phyloP scores from a whole-genome alignment of 2,329 filamentous ascomycete genomes.

The Colletotrichum gloeosporioides region DNA sequence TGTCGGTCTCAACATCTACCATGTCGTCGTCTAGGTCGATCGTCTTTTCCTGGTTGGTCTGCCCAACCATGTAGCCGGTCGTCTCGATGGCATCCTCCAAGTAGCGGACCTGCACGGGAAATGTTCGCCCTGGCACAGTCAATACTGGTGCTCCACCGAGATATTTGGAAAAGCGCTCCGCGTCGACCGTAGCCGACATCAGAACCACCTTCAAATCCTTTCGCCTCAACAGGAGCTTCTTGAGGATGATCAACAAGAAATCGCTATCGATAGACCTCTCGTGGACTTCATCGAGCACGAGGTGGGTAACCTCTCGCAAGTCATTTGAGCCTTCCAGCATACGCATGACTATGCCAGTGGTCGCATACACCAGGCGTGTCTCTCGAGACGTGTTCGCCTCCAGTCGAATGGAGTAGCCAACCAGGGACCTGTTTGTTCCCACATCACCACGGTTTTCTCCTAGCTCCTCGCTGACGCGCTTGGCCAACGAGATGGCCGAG shows the following conservation, averaged over 20 bases:
- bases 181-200: slow-evolving; percentile 98
- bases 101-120: slow-evolving; percentile 86
- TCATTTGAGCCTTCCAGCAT: slow-evolving; percentile 93
- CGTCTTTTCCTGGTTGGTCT: slow-evolving; percentile 53
- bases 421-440: slow-evolving; percentile 81
- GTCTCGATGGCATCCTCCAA: slow-evolving; percentile 92
- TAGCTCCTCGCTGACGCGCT: slow-evolving; percentile 92
- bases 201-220: slow-evolving; percentile 90
- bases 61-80: slow-evolving; percentile 71
- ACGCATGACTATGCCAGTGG: slow-evolving; percentile 90
- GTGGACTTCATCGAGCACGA: slow-evolving; percentile 97
- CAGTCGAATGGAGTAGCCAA: slow-evolving; percentile 93
- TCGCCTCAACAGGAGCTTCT: slow-evolving; percentile 77
- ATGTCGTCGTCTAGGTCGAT: slow-evolving; percentile 69
- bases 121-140: slow-evolving; percentile 91
- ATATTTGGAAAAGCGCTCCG: slow-evolving; percentile 88
- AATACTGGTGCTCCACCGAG: slow-evolving; percentile 85
- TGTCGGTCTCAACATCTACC: slow-evolving; percentile 52
- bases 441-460: slow-evolving; percentile 84
- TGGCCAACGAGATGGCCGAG: slow-evolving; percentile 91
- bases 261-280: slow-evolving; percentile 97
- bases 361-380: slow-evolving; percentile 89
- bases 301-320: slow-evolving; percentile 86
- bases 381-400: slow-evolving; percentile 85
- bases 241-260: slow-evolving; percentile 90